Base-by-base conservation (phyloP, 257 asterid genomes). In the Verbascum thapsus region DNA sequence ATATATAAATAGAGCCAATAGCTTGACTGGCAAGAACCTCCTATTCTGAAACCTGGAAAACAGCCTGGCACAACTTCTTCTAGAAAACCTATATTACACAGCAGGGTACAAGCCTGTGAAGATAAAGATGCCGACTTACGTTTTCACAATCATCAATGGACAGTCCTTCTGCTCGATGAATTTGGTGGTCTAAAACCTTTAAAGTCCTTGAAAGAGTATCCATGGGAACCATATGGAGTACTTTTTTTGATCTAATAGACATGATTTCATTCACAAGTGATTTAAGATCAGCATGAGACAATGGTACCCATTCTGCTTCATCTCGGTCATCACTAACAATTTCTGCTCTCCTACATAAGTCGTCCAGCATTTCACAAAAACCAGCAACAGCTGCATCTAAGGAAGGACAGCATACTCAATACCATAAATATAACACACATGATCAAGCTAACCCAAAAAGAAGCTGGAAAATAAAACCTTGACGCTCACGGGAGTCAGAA, bases 151-250 rank as follows among this genome's bases (percentile, higher is more conserved):
- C 92, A 69, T 79, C 85, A 74, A 94, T 78, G 45, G 97, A 87
- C 45, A 90, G 86, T 66, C 99, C 99, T 84, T 87, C 95, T 48
- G 98, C 95, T 71, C 95, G 90, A 71, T 88, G 99, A 74, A 94
- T 84, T 74, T 94, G 99, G 66, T 81, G 87, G 66, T 94, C 99
- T 69, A 94, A 83, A 76, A 90, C 88, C 74, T 78, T 83, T 56
- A 94, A 76, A 40, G 78, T 78, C 80, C 88, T 86, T 58, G 86
- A 83, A 74, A 90, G 95, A 70, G 70, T 74, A 67, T 86, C 95
- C 67, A 74, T 72, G 11, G 91, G 92, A 76, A 87, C 84, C 78
- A 84, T 74, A 74, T 87, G 86, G 43, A 94, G 90, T 53, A 78
- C 56, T 40, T 80, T 84, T 81, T 90, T 87, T 12, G 83, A 68